phyloP scores from a whole-genome alignment of 495 filamentous ascomycete genomes.

The Podospora australis region DNA sequence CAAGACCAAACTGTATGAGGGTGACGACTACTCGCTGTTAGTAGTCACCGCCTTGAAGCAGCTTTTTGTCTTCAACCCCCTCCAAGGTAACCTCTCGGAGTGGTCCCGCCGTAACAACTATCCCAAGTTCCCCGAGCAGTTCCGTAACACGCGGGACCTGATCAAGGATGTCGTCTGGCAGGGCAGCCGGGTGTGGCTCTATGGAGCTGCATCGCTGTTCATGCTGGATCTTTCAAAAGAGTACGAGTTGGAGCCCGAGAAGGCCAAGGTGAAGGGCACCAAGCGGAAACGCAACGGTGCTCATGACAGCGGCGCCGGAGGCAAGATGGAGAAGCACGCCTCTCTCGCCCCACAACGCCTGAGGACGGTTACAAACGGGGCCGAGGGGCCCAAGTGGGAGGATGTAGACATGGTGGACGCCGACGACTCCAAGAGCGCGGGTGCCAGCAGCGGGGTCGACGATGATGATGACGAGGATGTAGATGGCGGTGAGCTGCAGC shows the following conservation, averaged over 20 bases:
- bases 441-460: conserved; percentile 28
- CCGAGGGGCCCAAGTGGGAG: conserved; percentile 33
- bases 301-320: conserved; percentile 49
- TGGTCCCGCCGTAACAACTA: conserved; percentile 85
- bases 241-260: conserved; percentile 52
- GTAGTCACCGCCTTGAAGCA: conserved; percentile 70
- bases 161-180: conserved; percentile 87
- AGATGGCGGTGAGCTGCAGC: conserved; percentile 35
- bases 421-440: conserved; percentile 35
- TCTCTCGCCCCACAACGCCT: conserved; percentile 27
- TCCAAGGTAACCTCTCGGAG: conserved; percentile 63
- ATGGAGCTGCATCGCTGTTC: conserved; percentile 77
- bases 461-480: conserved; percentile 39
- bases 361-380: conserved; percentile 15
- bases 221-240: conserved; percentile 84
- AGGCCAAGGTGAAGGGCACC: conserved; percentile 4
- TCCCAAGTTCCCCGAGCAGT: conserved; percentile 63
- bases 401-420: conserved; percentile 33
- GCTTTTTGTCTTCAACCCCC: conserved; percentile 68
- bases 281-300: conserved; percentile 48
- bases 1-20: conserved; percentile 10
- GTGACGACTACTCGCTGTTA: conserved; percentile 56
- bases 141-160: conserved; percentile 62
- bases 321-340: conserved; percentile 51
- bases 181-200: conserved; percentile 71